Percentiles rank a stretch among this genome's conserved stretches.
These are phyloP conservation scores for Populus euphratica DNA, from an alignment of 345 rosid genomes.

Conservation along the genomic window DNA sequence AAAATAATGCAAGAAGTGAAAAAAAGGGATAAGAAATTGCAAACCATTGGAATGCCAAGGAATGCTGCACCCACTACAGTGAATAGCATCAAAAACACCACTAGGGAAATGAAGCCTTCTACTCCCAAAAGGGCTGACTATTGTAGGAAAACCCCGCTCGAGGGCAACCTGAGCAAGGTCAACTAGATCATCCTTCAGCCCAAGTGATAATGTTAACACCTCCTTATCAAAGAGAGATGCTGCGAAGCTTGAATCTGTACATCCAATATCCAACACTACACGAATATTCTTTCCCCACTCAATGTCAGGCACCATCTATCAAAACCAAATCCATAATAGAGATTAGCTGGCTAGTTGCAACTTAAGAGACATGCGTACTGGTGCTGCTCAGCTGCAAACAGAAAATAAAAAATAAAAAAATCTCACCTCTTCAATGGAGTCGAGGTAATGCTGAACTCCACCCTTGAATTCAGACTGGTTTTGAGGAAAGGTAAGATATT, in stretches of 20 bases:
- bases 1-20: not conserved
- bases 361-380: not conserved
- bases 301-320: conserved; percentile 96
- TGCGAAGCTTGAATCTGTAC: conserved; percentile 66
- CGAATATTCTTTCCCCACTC: conserved; percentile 99
- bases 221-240: conserved; percentile 76
- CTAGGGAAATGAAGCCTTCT: conserved; percentile 92
- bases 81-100: conserved; percentile 84
- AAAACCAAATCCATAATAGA: conserved; percentile 31
- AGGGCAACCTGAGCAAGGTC: conserved; percentile 86
- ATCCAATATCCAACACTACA: conserved; percentile 78
- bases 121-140: conserved; percentile 62
- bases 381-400: not conserved
- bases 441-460: conserved; percentile 82
- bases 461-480: conserved; percentile 70
- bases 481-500: conserved; percentile 65
- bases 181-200: conserved; percentile 85
- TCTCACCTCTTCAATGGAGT: conserved; percentile 87
- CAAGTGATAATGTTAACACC: conserved; percentile 69
- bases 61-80: conserved; percentile 72
- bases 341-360: not conserved
- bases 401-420: conserved; percentile 6
- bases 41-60: conserved; percentile 83
- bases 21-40: conserved; percentile 11
- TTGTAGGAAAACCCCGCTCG: conserved; percentile 84